Percentiles rank a stretch among this genome's conserved stretches.
Conservation (phyloP, 345 rosid genomes). For the Pugionium cornutum region DNA sequence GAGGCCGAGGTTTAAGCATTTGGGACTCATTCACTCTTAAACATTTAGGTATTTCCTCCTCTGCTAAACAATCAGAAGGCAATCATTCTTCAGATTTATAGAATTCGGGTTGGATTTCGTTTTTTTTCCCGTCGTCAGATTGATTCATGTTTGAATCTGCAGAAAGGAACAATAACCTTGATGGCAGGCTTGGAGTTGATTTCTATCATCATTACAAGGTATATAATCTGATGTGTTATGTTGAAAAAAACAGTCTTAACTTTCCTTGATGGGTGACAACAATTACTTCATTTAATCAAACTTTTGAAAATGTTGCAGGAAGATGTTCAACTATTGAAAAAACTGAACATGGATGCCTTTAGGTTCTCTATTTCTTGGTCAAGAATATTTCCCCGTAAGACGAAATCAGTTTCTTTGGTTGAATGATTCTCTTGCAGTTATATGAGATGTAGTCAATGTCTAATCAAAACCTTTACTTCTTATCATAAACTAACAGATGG, state of each 20-base stretch:
- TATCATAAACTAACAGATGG: conserved; percentile 42
- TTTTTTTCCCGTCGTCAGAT: background rate
- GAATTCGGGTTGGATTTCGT: no score
- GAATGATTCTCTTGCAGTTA: background rate
- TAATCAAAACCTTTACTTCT: background rate
- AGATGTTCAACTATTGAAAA: conserved; percentile 45
- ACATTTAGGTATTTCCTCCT: conserved; percentile 31
- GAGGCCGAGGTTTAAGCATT: conserved; percentile 39
- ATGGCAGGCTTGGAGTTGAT: conserved; percentile 42
- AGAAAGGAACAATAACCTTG: conserved; percentile 25
- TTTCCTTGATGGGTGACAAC: no score
- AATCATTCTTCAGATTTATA: no score
- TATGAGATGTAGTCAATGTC: conserved; percentile 11
- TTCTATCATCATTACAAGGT: conserved; percentile 49
- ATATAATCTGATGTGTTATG: background rate
- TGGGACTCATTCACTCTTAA: conserved; percentile 43
- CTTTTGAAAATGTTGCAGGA: conserved; percentile 39
- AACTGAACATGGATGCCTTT: conserved; percentile 46
- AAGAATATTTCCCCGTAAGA: conserved; percentile 52
- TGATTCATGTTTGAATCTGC: conserved; percentile 11
- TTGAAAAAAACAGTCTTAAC: no score
- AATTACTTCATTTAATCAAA: background rate
- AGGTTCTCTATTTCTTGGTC: conserved; percentile 64
- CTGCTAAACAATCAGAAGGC: background rate
- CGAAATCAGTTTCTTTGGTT: background rate